Base-by-base conservation (phyloP, 2,329 filamentous ascomycete species). In the Stagonosporopsis cucurbitacearum region DNA sequence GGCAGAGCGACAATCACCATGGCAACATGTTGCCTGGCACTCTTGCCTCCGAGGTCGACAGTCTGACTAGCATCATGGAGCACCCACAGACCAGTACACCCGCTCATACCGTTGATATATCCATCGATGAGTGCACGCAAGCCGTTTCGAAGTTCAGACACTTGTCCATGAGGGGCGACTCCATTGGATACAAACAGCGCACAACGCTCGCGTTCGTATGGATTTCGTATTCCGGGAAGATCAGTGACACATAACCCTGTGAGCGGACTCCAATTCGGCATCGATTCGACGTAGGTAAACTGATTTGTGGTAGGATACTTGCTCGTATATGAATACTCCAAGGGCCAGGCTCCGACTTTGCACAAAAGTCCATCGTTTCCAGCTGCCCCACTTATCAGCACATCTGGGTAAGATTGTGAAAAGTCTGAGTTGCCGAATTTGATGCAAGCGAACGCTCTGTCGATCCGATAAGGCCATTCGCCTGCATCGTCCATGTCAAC, bases 351-450 rank as follows among this genome's bases (percentile, higher is more conserved):
- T 64, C 82, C 78, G 73, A 90, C 87, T 75, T 87, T 86, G 79
- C 89, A 94, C 6, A 95, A 81, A 0, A 88, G 87, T 6, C 93
- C 93, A 57, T 88, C 85, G 8, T 92, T 90, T 49, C 88, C 89
- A 62, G 90, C 88, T 0, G 94, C 92, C 4, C 89, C 90, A 43
- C 89, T 86, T 32, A 96, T 83, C 42, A 96, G 79, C n/a, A 96
- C 82, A 71, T 96, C 93, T 2, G 87, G 86, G 54, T 84, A 86
- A 32, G 82, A 78, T 59, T 86, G 84, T 50, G 60, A 65, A 32
- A 59, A 62, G 43, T 84, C 86, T 1, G 65, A 65, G 32, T 61
- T 61, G 42, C 68, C 66, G n/a, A 90, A 81, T 53, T 81, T 79
- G 17, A 85, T 71, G 49, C 87, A 90, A 47, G 92, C 89, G 71